phyloP scores from a whole-genome alignment of 2,329 filamentous ascomycete genomes.

The Fusarium anguioides region DNA sequence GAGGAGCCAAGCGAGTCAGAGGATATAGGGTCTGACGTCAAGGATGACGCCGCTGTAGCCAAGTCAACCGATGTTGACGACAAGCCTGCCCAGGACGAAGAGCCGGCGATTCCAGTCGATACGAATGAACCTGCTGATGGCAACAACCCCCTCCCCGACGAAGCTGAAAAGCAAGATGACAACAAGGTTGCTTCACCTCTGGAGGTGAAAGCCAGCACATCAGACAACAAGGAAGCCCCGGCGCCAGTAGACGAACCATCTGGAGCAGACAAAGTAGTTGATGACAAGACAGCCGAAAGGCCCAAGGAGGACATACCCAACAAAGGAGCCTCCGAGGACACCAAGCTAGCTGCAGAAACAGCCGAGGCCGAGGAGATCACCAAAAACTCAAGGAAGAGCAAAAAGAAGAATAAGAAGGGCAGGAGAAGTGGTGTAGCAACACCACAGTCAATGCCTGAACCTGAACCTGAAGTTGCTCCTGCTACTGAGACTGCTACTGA shows the following conservation, averaged over 20 bases:
- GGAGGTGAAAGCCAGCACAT: not conserved
- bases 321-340: constrained; percentile 2
- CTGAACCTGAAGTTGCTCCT: not conserved
- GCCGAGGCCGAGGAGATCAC: not conserved
- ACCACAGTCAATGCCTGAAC: not conserved
- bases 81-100: not conserved
- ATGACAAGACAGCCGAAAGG: not conserved
- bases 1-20: constrained; percentile 3
- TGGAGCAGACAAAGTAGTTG: constrained; percentile 2
- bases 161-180: not conserved
- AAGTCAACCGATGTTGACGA: not conserved
- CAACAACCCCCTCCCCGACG: not conserved
- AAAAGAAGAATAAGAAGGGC: constrained; percentile 25
- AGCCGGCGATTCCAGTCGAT: not conserved
- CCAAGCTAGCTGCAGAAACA: constrained; percentile 9
- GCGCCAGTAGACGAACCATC: not conserved
- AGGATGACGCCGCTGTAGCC: not conserved
- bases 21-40: constrained; percentile 4
- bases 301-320: not conserved
- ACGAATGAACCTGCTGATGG: not conserved
- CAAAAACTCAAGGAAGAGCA: constrained; percentile 11
- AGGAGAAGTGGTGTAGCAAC: constrained; percentile 4
- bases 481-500: not conserved
- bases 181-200: not conserved
- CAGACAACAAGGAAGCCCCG: not conserved